These are phyloP conservation scores for Gloeopeniophorella convolvens DNA, from an alignment of 768 basidiomycete genomes.

Conservation along the genomic window DNA sequence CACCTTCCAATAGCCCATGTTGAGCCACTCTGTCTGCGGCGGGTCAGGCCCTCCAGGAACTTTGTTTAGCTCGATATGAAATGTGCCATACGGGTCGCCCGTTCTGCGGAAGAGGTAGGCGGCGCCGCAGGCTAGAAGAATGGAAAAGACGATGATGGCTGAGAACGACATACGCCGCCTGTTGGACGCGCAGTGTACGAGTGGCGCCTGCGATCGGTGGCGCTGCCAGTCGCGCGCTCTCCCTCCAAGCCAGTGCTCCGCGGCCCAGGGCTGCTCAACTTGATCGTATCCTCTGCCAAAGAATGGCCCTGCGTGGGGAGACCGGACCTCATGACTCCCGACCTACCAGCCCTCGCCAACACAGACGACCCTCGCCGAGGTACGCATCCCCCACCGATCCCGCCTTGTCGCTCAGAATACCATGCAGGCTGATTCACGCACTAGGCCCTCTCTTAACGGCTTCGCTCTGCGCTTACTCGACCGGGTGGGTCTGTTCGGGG, in stretches of 20 bases:
- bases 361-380: too few relatives aligned
- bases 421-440: background rate
- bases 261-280: too few relatives aligned
- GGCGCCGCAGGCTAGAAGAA: background rate
- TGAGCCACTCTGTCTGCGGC: conserved; percentile 61
- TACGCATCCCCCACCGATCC: too few relatives aligned
- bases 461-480: conserved; percentile 12
- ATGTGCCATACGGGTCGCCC: conserved; percentile 50
- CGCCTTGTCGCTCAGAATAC: background rate
- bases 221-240: too few relatives aligned
- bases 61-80: conserved; percentile 49
- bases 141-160: background rate
- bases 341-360: too few relatives aligned
- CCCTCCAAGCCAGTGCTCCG: too few relatives aligned
- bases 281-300: too few relatives aligned
- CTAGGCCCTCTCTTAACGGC: background rate
- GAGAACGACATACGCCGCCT: background rate
- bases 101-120: conserved; percentile 1
- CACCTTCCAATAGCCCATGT: conserved; percentile 68
- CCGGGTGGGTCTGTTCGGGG: conserved; percentile 1
- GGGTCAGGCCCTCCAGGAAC: conserved; percentile 29
- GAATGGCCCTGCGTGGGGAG: background rate
- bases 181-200: too few relatives aligned
- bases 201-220: too few relatives aligned
- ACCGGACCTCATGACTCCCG: background rate